Evolutionary conservation across 208 protist genomes (phyloP), one percentile per base, ranked within the genome.

Genomic region (Wallacemonas sp.): DNA sequence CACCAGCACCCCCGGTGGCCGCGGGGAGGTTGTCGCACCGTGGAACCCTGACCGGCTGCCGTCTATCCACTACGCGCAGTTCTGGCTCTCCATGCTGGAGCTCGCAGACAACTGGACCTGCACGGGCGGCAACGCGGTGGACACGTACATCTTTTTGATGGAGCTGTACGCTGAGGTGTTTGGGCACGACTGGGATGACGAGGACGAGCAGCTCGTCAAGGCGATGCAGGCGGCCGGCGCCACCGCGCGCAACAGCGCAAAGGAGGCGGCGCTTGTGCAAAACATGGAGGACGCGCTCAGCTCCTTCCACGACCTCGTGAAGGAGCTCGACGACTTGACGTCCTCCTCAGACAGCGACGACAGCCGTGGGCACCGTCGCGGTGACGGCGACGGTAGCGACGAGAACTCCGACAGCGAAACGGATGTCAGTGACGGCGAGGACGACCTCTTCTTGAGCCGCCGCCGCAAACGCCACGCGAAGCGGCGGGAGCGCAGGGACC

Each of bases 71-170:
- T 95, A 81, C 65, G 68, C 63, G 33, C 89, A 95, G 69, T 95
- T 95, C 63, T 93, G 86, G 84, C 54, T 71, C 24, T 86, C 89
- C 0, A 93, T 95, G 84, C 61, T 95, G 63, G 81, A 91, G 73
- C 73, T 95, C 41, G 82, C 83, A 27, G 89, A 95, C 58, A 95
- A 92, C 72, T 95, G 89, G 87, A 95, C 86, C 13, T 79, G 66
- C 60, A 87, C 73, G 46, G 85, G 63, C 17, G 75, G 73, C 0
- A 80, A 93, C 67, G 81, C 80, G 36, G 63, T 73, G 19, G 89
- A 95, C 73, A 81, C 76, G 19, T 85, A 81, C 26, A 50, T 82
- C 21, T 93, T 95, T 61, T 44, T 95, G 10, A 71, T 83, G 63
- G 86, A 93, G 71, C 73, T 95, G 8, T 95, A 95, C 73, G 74